phyloP scores from a whole-genome alignment of 495 filamentous ascomycete genomes.

The Neurospora cerealis region DNA sequence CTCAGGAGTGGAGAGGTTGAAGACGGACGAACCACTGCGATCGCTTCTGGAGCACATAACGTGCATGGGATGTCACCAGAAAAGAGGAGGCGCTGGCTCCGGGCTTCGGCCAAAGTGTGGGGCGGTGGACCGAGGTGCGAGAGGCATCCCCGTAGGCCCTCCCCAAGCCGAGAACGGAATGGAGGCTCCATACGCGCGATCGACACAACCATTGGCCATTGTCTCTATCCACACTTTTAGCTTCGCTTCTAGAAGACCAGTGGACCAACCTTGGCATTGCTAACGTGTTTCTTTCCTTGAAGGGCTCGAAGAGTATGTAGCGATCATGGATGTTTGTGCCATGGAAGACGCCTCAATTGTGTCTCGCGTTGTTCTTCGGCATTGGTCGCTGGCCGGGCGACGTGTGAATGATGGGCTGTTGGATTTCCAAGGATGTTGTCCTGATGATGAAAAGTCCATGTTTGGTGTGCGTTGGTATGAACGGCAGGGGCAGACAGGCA shows the following conservation, averaged over 20 bases:
- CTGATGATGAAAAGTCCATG: background rate
- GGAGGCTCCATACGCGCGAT: background rate
- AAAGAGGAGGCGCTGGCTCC: background rate
- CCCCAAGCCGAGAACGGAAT: background rate
- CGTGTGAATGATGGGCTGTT: background rate
- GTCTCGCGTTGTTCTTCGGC: background rate
- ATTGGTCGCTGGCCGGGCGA: background rate
- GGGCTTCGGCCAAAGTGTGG: background rate
- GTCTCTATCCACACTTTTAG: background rate
- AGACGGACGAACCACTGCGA: background rate
- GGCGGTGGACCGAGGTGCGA: background rate
- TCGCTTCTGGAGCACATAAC: background rate
- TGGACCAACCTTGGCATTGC: background rate
- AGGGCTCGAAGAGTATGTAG: background rate
- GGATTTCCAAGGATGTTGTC: background rate
- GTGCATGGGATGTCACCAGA: background rate
- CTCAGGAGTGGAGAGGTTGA: background rate
- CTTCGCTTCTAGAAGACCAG: background rate
- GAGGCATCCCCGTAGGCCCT: background rate
- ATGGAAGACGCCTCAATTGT: background rate
- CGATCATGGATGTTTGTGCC: background rate
- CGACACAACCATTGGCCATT: background rate
- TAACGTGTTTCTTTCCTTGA: background rate
- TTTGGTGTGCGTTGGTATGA: background rate
- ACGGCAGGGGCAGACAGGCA: background rate